Evolutionary conservation across 768 basidiomycete species (phyloP).

Genomic region (Mycena venus): DNA sequence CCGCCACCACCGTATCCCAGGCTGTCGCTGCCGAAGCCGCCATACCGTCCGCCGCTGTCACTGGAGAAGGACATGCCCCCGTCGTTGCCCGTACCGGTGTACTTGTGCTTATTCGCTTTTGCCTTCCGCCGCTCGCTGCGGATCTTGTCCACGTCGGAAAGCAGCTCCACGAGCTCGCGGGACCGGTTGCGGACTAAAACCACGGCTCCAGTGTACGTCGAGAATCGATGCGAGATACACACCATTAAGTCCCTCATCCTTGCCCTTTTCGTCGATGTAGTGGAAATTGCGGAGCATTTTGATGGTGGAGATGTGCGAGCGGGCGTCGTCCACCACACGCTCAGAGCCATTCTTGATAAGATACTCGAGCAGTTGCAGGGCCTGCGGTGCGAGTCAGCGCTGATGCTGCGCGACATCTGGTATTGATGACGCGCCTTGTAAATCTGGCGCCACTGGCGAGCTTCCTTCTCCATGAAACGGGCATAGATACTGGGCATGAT

Average conservation of each 20-base stretch:
- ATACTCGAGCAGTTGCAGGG: constrained; percentile 94
- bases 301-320: constrained; percentile 93
- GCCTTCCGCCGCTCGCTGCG: constrained; percentile 92
- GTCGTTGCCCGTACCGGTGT: constrained; percentile 89
- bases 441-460: constrained; percentile 97
- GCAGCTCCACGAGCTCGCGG: constrained; percentile 91
- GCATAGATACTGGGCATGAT: constrained; percentile 98
- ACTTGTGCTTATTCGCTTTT: constrained; percentile 91
- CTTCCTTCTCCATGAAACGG: constrained; percentile 98
- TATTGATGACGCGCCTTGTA: constrained; percentile 78
- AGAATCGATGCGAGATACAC: constrained; percentile 20
- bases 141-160: constrained; percentile 93
- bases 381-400: constrained; percentile 57
- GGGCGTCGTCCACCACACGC: constrained; percentile 96
- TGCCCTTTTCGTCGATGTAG: constrained; percentile 98
- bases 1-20: constrained; percentile 58
- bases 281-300: constrained; percentile 99
- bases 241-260: constrained; percentile 99
- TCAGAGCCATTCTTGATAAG: constrained; percentile 97
- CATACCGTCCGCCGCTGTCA: constrained; percentile 61
- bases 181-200: constrained; percentile 91
- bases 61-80: constrained; percentile 66
- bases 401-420: background rate
- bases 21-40: constrained; percentile 59
- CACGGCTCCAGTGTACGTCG: background rate